Base-by-base conservation (phyloP, 106 monocot species). In the Acorus gramineus region DNA sequence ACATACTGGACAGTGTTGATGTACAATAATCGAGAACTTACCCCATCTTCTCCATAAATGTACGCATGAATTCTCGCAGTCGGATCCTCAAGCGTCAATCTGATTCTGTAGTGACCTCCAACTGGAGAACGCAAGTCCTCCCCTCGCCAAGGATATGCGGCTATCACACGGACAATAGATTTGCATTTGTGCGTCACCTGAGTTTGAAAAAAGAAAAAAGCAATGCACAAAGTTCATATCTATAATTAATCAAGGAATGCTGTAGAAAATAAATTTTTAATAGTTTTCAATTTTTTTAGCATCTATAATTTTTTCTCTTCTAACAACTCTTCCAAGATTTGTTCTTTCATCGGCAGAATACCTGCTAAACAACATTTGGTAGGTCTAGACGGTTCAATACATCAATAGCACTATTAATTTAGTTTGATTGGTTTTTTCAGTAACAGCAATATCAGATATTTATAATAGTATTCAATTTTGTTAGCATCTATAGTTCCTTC, bases 41-140 rank as follows among this genome's bases (percentile, higher is more conserved):
- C 93, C 74, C 77, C 79, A 52, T 93, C 81, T 75, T 86, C 76
- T 49, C 63, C 65, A 14, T 3, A 68, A 53, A 93, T 66, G 14
- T 79, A 86, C 8, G 86, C 89, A 70, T 84, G 78, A 47, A 93
- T 70, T 71, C 89, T 85, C n/a, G 89, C 89, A 46, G 93, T 93
- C 14, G 93, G 83, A 71, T 93, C 86, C 59, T 93, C 93, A 46
- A 93, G 59, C 42, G 84, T 93, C 43, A 86, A 52, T 57, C 77
- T 68, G 44, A 93, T 4, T 1, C 79, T 77, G 54, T 77, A 79
- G 49, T 73, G 65, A 3, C 74, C 76, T 11, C 60, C 10, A 2
- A 56, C 9, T 52, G 73, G 63, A 61, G 73, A 76, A 7, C 66
- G 7, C 0, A 86, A 45, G 54, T 82, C 58, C 10, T 73, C 45